phyloP scores from a whole-genome alignment of 2,329 filamentous ascomycete species.

The Verticillium zaregamsianum region DNA sequence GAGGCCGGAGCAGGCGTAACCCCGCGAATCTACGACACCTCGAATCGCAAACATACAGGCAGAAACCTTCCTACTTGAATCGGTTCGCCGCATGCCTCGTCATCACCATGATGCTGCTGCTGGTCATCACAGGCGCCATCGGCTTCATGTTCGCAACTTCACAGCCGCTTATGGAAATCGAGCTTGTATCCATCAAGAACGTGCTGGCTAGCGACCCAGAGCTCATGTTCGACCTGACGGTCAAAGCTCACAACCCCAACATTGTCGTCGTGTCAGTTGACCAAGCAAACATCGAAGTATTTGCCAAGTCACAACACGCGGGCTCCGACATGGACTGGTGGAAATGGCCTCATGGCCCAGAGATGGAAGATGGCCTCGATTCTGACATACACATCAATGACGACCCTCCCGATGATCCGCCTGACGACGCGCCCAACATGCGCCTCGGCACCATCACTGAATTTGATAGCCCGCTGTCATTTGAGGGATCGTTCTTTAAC shows the following conservation, averaged over 20 bases:
- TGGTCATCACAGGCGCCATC: conserved; percentile 80
- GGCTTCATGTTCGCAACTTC: conserved; percentile 90
- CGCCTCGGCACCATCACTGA: conserved; percentile 82
- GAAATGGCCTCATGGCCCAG: conserved; percentile 34
- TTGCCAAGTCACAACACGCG: conserved; percentile 88
- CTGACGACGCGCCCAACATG: conserved; percentile 77
- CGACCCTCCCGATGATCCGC: conserved; percentile 47
- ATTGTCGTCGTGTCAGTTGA: conserved; percentile 83
- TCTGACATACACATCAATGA: conserved; percentile 19
- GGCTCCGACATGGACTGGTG: conserved; percentile 64
- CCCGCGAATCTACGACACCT: conserved; percentile 60
- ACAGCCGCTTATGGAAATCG: conserved; percentile 75
- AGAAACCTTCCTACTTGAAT: conserved; percentile 59
- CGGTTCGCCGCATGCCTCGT: conserved; percentile 84
- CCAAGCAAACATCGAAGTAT: conserved; percentile 85
- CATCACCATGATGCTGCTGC: conserved; percentile 73
- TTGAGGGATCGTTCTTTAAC: conserved; percentile 86
- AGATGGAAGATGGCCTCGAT: conserved; percentile 12
- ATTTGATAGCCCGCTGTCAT: conserved; percentile 83
- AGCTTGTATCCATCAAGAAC: conserved; percentile 77
- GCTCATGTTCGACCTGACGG: conserved; percentile 87
- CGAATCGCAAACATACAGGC: conserved; percentile 67
- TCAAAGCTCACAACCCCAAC: conserved; percentile 88
- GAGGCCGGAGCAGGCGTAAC: conserved; percentile 54
- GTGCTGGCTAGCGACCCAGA: conserved; percentile 93